Evolutionary conservation across 352 stramenopile genomes (phyloP), one percentile per base, ranked within the genome.

Genomic region (Globisporangium irregulare): DNA sequence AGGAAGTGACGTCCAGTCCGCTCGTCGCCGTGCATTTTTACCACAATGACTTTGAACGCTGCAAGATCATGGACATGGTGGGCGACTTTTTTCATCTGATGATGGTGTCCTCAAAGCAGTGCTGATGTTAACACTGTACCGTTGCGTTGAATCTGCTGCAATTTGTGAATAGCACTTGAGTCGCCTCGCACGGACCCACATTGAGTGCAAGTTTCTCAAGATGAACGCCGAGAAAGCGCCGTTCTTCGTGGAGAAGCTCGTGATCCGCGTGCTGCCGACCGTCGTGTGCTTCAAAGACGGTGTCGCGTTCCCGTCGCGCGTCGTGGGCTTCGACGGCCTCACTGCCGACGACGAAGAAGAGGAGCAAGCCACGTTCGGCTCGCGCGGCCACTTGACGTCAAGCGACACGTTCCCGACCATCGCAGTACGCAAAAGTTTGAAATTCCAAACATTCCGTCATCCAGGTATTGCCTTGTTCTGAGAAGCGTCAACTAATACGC

Each of bases 1-100:
- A 91, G 4, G 93, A 99, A 79, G 97, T 98, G 7, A 98, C 95
- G 14, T 76, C 73, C 10, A 93, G 79, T 62, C 79, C 82, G 36
- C 78, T 88, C 59, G 95, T 88, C 38, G 83, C 98, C 3, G 87
- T 98, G 41, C 95, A 99, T 67, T 99, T 98, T 66, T 99, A 97
- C 80, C 96, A 99, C 76, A 86, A 95, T 34, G 97, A 99, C 67
- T 99, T 99, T 81, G 90, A 98, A 78, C 82, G 90, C 27, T 99
- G 95, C 81, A 98, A 98, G 79, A 96, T 99, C 72, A 98, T 99
- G 93, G 95, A 99, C 76, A 97, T 91, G 81, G 76, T 83, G 22
- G 9, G 48, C 1, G 27, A 25, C 14, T 6, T 36, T 4, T 10
- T 20, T 14, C 29, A 15, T 32, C 36, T 7, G n/a, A 12, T 48